Evolutionary conservation across 345 rosid species (phyloP), one percentile per base, ranked within the genome.

Genomic region (Populus pruinosa): DNA sequence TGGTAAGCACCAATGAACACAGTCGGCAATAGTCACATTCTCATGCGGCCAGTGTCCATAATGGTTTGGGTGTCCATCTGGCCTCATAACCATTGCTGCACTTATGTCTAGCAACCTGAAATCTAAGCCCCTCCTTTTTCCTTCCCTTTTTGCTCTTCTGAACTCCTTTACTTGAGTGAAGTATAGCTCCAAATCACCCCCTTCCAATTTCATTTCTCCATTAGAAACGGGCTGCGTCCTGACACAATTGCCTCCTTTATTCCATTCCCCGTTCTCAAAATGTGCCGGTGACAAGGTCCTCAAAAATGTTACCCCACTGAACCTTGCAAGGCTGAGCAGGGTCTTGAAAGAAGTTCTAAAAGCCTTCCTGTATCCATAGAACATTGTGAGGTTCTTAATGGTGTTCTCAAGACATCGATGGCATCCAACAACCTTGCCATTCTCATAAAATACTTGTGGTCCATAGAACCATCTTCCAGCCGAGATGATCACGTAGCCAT

Each of bases 1-100:
- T 12, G 97, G 96, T 83, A 90, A 86, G 85, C 96, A 91, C 96
- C 96, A 88, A 81, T 91, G 93, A 55, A 93, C 90, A 79, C 96
- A 89, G 66, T 91, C 97, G 14, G 79, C 82, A 5, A 79, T 47
- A 0, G 78, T 59, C 21, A 61, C 74, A 69, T 86, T 88, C 72
- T 43, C 75, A 56, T 69, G 74, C 25, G 35, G 31, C 67, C 67
- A 80, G 35, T 73, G 83, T 35, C 91, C 89, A n/a, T 77, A 79
- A 2, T 71, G 76, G 73, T 76, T 81, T 0, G 92, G 91, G 70
- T 90, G 92, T 8, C 92, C 92, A 79, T 90, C 92, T 43, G 92
- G 92, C 76, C 94, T 77, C 62, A 84, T 72, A 83, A 86, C 67
- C 94, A 90, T 87, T 2, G 83, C 82, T 79, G 87, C 88, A 20